Evolutionary conservation across 352 stramenopile genomes (phyloP).

Genomic region (Pythium rishiriense): DNA sequence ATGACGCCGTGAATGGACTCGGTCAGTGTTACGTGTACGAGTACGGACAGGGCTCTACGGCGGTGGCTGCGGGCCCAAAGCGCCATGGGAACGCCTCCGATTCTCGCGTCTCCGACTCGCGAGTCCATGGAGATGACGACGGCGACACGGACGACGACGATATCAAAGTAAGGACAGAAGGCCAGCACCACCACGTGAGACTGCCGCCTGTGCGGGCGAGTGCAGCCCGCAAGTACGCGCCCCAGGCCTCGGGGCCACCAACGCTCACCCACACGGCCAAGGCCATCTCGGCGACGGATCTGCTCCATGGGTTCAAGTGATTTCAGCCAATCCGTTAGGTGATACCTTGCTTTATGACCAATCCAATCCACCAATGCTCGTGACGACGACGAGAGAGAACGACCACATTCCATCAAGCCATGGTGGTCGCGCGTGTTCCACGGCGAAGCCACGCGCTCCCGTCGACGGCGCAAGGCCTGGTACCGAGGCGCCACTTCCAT

Average conservation of each 20-base stretch:
- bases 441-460: not conserved
- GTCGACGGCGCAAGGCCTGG: slow-evolving; percentile 2
- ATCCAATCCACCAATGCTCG: slow-evolving; percentile 18
- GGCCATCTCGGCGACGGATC: slow-evolving; percentile 41
- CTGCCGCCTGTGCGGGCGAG: slow-evolving; percentile 2
- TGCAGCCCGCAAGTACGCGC: slow-evolving; percentile 10
- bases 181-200: not conserved
- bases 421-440: slow-evolving; percentile 12
- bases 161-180: not conserved
- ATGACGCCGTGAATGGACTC: not conserved
- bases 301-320: slow-evolving; percentile 30
- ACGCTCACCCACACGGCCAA: slow-evolving; percentile 46
- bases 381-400: not conserved
- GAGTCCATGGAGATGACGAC: not conserved
- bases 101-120: no score
- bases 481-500: slow-evolving; percentile 44
- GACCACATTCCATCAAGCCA: not conserved
- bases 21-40: slow-evolving; percentile 26
- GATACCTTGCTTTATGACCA: slow-evolving; percentile 21
- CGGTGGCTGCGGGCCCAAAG: not conserved
- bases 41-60: not conserved
- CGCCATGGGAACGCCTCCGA: no score
- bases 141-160: slow-evolving; percentile 7
- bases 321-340: slow-evolving; percentile 26
- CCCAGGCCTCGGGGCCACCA: slow-evolving; percentile 21